A percentile compares a stretch with the other conserved stretches of the same genome.
Conservation (phyloP, 1,284 basidiomycete genomes). For the Microbotryum lychnidis-dioicae region DNA sequence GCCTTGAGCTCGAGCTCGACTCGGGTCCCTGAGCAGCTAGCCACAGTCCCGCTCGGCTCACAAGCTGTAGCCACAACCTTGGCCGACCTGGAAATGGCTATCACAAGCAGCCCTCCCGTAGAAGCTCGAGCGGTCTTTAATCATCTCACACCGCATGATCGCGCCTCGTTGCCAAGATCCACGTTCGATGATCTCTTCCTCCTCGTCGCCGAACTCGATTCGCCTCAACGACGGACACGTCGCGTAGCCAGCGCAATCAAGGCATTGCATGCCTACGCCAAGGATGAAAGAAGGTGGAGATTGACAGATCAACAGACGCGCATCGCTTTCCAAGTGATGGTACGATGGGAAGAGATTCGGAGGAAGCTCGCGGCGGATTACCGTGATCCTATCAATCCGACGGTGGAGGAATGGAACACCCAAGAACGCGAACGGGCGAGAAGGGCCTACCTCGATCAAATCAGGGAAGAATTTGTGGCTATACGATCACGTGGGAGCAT, state of each 20-base stretch:
- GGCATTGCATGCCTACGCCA: background rate
- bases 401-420: no score
- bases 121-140: background rate
- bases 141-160: background rate
- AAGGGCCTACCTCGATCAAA: slow-evolving; percentile 8
- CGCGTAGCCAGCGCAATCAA: slow-evolving; percentile 1
- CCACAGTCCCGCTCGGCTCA: no score
- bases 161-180: background rate
- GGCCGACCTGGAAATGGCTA: no score
- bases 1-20: no score
- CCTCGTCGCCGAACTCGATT: background rate
- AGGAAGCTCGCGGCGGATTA: background rate
- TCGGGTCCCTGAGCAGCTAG: no score
- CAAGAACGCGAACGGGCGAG: background rate
- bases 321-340: background rate
- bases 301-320: slow-evolving; percentile 1
- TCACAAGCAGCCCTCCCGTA: no score
- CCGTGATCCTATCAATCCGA: no score
- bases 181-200: slow-evolving; percentile 10
- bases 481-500: background rate
- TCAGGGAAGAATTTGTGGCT: slow-evolving; percentile 6
- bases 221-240: background rate
- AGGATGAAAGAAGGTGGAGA: background rate
- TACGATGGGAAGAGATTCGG: background rate
- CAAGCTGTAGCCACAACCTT: no score